phyloP scores from a whole-genome alignment of 2,329 filamentous ascomycete genomes.

The Madurella mycetomatis region DNA sequence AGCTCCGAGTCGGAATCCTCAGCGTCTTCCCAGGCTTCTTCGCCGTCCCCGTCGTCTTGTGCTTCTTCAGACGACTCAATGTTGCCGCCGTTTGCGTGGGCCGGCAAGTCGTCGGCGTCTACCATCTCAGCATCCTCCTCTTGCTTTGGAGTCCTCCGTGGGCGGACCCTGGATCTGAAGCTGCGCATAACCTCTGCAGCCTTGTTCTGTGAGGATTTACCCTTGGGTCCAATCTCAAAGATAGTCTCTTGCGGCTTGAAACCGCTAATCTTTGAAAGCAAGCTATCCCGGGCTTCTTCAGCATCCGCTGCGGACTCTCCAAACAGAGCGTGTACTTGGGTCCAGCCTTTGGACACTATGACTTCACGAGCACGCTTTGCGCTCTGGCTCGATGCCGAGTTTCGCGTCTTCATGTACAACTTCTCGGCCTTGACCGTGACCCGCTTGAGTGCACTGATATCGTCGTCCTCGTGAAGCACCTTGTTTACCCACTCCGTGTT shows the following conservation, averaged over 20 bases:
- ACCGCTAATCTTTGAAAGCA: constrained; percentile 83
- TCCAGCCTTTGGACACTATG: constrained; percentile 64
- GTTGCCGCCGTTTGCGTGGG: constrained; percentile 31
- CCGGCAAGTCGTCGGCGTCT: constrained; percentile 26
- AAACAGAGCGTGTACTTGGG: constrained; percentile 76
- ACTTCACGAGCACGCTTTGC: constrained; percentile 81
- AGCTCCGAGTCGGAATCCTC: constrained; percentile 55
- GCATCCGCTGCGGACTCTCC: constrained; percentile 60
- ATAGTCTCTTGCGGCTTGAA: constrained; percentile 91
- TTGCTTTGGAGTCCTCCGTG: constrained; percentile 41
- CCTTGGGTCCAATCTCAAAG: constrained; percentile 78
- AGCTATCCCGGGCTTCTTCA: constrained; percentile 72
- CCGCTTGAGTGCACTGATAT: constrained; percentile 64
- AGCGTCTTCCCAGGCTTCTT: constrained; percentile 32
- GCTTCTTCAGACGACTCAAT: constrained; percentile 43
- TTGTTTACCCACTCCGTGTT: constrained; percentile 82
- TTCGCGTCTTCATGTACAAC: constrained; percentile 83
- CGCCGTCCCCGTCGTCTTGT: constrained; percentile 33
- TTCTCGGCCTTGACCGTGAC: constrained; percentile 88
- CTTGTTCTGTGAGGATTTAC: constrained; percentile 57
- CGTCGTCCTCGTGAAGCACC: constrained; percentile 67
- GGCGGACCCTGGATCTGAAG: constrained; percentile 64
- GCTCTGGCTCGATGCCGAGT: constrained; percentile 84
- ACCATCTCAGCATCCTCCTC: constrained; percentile 29
- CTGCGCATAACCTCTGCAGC: constrained; percentile 73